Evolutionary conservation across 108 stramenopile species (phyloP), one percentile per base, ranked within the genome.

Genomic region (Nitzschia sp.): DNA sequence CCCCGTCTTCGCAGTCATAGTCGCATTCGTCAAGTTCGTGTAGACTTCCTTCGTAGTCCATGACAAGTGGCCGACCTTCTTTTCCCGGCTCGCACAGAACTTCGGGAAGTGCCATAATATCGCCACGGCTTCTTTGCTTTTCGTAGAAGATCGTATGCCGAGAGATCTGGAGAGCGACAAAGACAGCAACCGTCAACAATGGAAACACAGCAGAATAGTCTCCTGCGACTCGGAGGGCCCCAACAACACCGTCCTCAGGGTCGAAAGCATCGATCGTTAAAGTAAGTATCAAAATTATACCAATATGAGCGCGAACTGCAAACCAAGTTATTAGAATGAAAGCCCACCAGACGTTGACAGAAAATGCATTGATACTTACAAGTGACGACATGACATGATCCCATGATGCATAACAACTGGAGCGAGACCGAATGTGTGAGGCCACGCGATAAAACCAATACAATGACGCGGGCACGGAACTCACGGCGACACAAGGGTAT

Each of bases 161-260:
- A 18, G 82, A 67, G 45, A 75, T 66, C 67, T 80, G 72, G 24
- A 82, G 55, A 21, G 85, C 47, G 13, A 86, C 81, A 54, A 86
- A 86, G 23, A 76, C 75, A 2, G 85, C 71, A 2, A 86, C 81
- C 13, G 82, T 82, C 45, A 86, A 67, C 25, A 86, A 70, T 3
- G 85, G 85, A 59, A 86, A 86, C 0, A 86, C 81, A 64, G 85
- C 85, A 3, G 81, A 80, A 56, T 86, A 86, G 61, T 86, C 79
- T 9, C 85, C 81, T 18, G 78, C 72, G 31, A 74, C 67, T 60
- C 45, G 63, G 21, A 73, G 15, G 4, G 48, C 54, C 1, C 66
- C 71, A 19, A 57, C 49, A 4, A 54, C 30, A 31, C 62, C 59
- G 2, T 61, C 76, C 25, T 71, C 70, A 5, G 79, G 68, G 36